Percentiles rank a stretch among this genome's conserved stretches.
Evolutionary conservation across 768 basidiomycete species (phyloP).

Genomic region (Lentinula boryana): DNA sequence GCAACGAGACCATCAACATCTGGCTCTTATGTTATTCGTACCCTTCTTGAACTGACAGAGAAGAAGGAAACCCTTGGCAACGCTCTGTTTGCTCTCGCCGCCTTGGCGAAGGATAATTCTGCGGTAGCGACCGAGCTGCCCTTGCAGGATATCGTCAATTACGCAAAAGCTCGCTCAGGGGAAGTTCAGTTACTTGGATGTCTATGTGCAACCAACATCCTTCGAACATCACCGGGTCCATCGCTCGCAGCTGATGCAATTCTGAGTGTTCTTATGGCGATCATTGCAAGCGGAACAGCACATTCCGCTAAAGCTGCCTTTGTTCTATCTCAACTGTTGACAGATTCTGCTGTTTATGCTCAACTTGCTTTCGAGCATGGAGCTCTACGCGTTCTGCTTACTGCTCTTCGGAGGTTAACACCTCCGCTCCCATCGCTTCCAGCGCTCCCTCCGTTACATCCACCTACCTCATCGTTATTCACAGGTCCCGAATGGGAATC

Average conservation of each 20-base stretch:
- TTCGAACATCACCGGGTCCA: slow-evolving; percentile 40
- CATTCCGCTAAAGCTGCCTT: slow-evolving; percentile 62
- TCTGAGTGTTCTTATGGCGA: slow-evolving; percentile 57
- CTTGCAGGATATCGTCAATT: slow-evolving; percentile 37
- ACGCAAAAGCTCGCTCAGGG: slow-evolving; percentile 51
- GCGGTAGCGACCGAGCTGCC: slow-evolving; percentile 38
- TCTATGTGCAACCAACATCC: slow-evolving; percentile 62
- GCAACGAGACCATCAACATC: neutral
- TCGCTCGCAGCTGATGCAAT: slow-evolving; percentile 28
- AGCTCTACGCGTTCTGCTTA: neutral
- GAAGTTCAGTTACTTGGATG: slow-evolving; percentile 69
- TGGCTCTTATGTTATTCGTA: slow-evolving; percentile 57
- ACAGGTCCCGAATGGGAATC: slow-evolving; percentile 4
- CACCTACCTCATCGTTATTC: neutral
- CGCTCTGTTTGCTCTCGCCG: slow-evolving; percentile 54
- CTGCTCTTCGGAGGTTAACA: slow-evolving; percentile 32
- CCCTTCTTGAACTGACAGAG: slow-evolving; percentile 33
- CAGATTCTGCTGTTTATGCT: slow-evolving; percentile 65
- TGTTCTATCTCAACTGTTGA: slow-evolving; percentile 63
- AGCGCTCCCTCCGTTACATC: slow-evolving; percentile 30
- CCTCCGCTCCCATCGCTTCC: slow-evolving; percentile 48
- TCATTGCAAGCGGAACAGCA: slow-evolving; percentile 28
- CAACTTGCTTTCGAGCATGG: slow-evolving; percentile 53
- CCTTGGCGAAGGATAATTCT: slow-evolving; percentile 59
- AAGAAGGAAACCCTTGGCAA: slow-evolving; percentile 56